Percentiles rank a stretch among this genome's conserved stretches.
These are phyloP conservation scores for Vitis labrusca DNA, from an alignment of 164 flowering plant genomes.

Conservation along the genomic window DNA sequence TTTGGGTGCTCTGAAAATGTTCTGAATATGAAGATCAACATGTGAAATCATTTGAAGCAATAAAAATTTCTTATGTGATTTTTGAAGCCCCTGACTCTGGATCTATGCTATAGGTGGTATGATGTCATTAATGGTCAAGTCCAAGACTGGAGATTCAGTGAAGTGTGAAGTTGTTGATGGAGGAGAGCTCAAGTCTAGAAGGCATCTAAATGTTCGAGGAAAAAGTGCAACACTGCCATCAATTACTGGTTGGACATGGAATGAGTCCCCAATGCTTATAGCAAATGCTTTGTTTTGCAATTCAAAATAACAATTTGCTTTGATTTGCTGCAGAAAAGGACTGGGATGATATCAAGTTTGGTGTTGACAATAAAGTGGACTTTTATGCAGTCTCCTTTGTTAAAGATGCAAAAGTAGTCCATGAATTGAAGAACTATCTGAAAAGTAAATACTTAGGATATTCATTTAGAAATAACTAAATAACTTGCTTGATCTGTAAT, in stretches of 20 bases:
- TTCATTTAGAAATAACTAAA: too few relatives aligned
- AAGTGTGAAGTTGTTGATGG: constrained; percentile 98
- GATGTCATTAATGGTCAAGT: constrained; percentile 93
- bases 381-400: constrained; percentile 97
- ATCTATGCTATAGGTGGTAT: constrained; percentile 70
- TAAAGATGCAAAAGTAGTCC: constrained; percentile 89
- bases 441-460: constrained; percentile 39
- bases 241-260: constrained; percentile 62
- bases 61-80: background rate
- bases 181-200: constrained; percentile 94
- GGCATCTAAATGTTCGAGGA: constrained; percentile 96
- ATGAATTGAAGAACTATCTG: constrained; percentile 88
- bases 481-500: background rate
- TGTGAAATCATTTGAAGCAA: background rate
- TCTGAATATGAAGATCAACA: background rate
- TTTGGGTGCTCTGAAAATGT: background rate
- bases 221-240: constrained; percentile 99
- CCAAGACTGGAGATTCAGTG: constrained; percentile 88
- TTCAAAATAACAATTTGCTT: background rate
- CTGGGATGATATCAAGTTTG: constrained; percentile 96
- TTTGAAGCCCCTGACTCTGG: constrained; percentile 4
- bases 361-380: constrained; percentile 91
- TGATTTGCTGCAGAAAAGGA: constrained; percentile 67
- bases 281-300: background rate
- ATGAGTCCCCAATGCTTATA: background rate